These are phyloP conservation scores for Talaromyces ruber DNA, from an alignment of 495 filamentous ascomycete genomes.

Conservation along the genomic window DNA sequence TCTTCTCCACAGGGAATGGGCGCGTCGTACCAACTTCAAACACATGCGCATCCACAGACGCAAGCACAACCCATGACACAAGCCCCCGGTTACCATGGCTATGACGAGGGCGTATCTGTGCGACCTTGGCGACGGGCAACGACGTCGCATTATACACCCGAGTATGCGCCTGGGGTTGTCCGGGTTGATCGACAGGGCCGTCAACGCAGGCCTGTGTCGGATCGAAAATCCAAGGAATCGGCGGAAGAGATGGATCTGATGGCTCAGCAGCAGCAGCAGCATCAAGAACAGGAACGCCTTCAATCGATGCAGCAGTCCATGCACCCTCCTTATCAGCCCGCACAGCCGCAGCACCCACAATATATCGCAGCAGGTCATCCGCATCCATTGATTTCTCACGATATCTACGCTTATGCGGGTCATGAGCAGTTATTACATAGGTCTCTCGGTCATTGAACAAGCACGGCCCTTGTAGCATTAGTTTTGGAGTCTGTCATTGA, in stretches of 20 bases:
- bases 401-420: constrained; percentile 5
- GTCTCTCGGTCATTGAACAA: neutral
- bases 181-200: constrained; percentile 21
- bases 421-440: constrained; percentile 7
- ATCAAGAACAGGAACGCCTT: neutral
- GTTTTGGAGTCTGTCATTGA: neutral
- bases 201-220: constrained; percentile 2
- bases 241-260: neutral
- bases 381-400: neutral
- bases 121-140: constrained; percentile 28
- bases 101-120: neutral
- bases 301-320: neutral
- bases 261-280: neutral
- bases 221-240: constrained; percentile 8
- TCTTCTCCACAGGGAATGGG: constrained; percentile 19
- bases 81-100: neutral
- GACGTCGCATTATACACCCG: constrained; percentile 22
- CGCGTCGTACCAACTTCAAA: constrained; percentile 11
- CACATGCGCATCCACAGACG: neutral
- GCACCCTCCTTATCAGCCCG: neutral
- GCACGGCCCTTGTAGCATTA: neutral
- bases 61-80: constrained; percentile 8
- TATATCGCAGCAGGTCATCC: constrained; percentile 4
- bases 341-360: neutral
- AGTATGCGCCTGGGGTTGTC: constrained; percentile 13